Percentiles rank a stretch among this genome's conserved stretches.
Evolutionary conservation across 2,329 filamentous ascomycete genomes (phyloP).

Genomic region (Colletotrichum theobromicola): DNA sequence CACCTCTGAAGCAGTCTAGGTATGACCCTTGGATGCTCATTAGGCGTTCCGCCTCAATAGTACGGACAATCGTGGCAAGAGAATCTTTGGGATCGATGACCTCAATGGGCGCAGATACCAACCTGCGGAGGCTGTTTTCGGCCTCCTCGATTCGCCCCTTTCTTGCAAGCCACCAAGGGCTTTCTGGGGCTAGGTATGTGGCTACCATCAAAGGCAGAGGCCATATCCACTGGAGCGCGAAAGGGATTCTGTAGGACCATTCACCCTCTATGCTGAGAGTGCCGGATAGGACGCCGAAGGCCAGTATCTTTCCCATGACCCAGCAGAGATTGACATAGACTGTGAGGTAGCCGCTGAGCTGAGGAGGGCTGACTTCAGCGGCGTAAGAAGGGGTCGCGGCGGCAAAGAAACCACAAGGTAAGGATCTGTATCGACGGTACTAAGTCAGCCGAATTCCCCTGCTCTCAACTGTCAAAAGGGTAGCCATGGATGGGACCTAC

Average conservation of each 20-base stretch:
- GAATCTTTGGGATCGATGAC: neutral
- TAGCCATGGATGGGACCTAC: conserved; percentile 26
- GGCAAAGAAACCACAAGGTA: conserved; percentile 50
- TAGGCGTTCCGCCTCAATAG: conserved; percentile 33
- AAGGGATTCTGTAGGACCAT: conserved; percentile 33
- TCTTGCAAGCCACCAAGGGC: conserved; percentile 42
- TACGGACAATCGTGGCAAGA: neutral
- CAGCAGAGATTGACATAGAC: conserved; percentile 48
- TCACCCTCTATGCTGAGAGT: conserved; percentile 34
- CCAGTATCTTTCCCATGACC: conserved; percentile 45
- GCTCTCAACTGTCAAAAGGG: neutral
- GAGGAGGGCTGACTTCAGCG: conserved; percentile 44
- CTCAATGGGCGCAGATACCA: conserved; percentile 36
- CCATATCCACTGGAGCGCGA: conserved; percentile 44
- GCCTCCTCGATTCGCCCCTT: conserved; percentile 51
- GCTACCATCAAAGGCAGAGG: conserved; percentile 35
- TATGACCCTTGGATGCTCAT: conserved; percentile 53
- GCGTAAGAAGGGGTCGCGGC: conserved; percentile 46
- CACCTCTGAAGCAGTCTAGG: conserved; percentile 47
- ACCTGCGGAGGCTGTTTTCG: conserved; percentile 39
- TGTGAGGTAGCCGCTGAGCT: conserved; percentile 45
- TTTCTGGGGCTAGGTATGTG: conserved; percentile 38
- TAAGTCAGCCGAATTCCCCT: neutral
- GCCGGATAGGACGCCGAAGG: conserved; percentile 41
- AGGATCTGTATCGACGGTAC: conserved; percentile 24